Evolutionary conservation across 2,329 filamentous ascomycete genomes (phyloP), one percentile per base, ranked within the genome.

Genomic region (Monosporascus sp.): DNA sequence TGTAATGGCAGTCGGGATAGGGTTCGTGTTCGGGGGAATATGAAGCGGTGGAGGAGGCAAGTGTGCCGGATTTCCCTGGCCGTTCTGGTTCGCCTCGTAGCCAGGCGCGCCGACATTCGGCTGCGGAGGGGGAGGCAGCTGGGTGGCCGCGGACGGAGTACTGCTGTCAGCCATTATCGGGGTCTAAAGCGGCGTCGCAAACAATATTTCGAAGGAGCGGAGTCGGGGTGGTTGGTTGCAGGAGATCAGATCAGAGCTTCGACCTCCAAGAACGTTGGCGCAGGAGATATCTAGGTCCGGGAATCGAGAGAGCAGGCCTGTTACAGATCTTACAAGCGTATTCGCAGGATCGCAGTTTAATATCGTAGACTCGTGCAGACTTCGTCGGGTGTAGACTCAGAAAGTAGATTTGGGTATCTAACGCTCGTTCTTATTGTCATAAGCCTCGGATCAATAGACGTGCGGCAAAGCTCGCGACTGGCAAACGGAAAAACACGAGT

Each of bases 21-120:
- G 90, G 68, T 97, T 97, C 68, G 85, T 97, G 78, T 97, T 97
- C 74, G 94, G 91, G 28, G 93, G 92, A 67, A 97, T 97, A 71
- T 95, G 88, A 57, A 96, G 85, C 62, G 92, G 88, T 57, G 91
- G 91, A 53, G 93, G 92, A 55, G 90, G 88, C 88, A 97, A 92
- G 72, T 94, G 88, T 61, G 82, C 75, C 59, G 85, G 80, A 69
- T 86, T 86, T 59, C 78, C 74, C 74, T 89, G 87, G 61, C 80
- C 81, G 68, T 87, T 87, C 74, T 90, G 88, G 62, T 81, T 80
- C 68, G 84, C 85, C 68, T 92, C 89, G 73, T 88, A 92, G 68
- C 88, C 89, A 63, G 89, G 86, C 61, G 86, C 86, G 67, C 85
- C 87, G 62, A 84, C 78, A 64, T 86, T 82, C 57, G 81, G 74